A percentile compares a stretch with the other conserved stretches of the same genome.
phyloP scores from a whole-genome alignment of 371 early-diverging fungal species.

The Saksenaea vasiformis region DNA sequence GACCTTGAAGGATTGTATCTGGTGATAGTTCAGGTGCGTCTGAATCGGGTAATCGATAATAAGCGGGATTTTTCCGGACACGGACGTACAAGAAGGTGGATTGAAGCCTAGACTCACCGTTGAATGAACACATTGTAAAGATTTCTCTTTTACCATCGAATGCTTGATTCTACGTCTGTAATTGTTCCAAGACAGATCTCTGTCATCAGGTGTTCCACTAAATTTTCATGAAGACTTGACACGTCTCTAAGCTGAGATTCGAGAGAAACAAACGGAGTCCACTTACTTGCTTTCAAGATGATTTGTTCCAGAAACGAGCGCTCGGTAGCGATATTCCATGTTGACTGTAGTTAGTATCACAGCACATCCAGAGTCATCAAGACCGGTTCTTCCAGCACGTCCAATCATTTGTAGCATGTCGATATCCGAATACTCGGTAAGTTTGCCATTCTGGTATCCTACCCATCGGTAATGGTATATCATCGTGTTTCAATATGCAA shows the following conservation, averaged over 20 bases:
- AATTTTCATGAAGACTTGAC: constrained; percentile 63
- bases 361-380: constrained; percentile 76
- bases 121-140: not conserved
- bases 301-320: constrained; percentile 56
- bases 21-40: constrained; percentile 14
- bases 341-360: constrained; percentile 73
- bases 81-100: constrained; percentile 78
- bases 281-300: constrained; percentile 68
- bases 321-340: constrained; percentile 57
- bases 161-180: constrained; percentile 46
- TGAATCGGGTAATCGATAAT: constrained; percentile 53
- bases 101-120: constrained; percentile 53
- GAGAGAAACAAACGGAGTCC: not conserved
- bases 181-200: constrained; percentile 82
- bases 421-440: constrained; percentile 66
- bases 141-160: constrained; percentile 57
- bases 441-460: constrained; percentile 64
- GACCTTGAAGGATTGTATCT: constrained; percentile 52
- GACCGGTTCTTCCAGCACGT: constrained; percentile 89
- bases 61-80: constrained; percentile 57
- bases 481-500: not conserved
- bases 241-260: not conserved
- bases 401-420: constrained; percentile 93
- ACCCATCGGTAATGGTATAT: constrained; percentile 29
- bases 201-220: constrained; percentile 83